Base-by-base conservation (phyloP, 352 stramenopile genomes). In the Phytophthora litchii region DNA sequence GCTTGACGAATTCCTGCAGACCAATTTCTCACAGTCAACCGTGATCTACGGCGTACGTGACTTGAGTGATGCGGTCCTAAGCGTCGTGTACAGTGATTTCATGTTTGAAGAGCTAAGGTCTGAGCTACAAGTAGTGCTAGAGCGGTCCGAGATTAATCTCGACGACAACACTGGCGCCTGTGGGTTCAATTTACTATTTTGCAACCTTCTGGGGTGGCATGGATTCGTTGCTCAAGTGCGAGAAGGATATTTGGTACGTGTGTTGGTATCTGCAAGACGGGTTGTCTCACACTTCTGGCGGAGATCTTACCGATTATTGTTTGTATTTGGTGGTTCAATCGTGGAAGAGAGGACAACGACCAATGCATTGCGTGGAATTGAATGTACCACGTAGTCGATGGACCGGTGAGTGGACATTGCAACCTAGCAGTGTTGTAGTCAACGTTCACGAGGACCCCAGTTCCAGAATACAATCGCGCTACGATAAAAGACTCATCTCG, bases 161-260 rank as follows among this genome's bases (percentile, higher is more conserved):
- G 23, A 27, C 23, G 23, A 27, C 23, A 5, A 27, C 5, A 27
- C 23, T 5, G 23, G 23, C 23, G 23, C 3, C 23, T 27, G 23
- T 27, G 23, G 23, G 5, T 27, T 27, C 23, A 3, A 27, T 27
- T 5, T 5, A 27, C 23, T n/a, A n/a, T n/a, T n/a, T n/a, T 5
- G 23, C 5, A 27, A 3, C 23, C 23, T 27, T 27, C 23, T 27
- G 7, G 54, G 54, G 1, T 63, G 54, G 54, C 17, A 10, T 31
- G 5, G 44, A 17, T 63, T 63, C 41, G 45, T 63, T 17, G 54
- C 54, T 10, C 54, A 63, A 52, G 20, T 56, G 19, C 45, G 45
- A 9, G 44, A 63, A 32, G 44, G 40, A 13, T 55, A 56, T n/a
- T 23, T 63, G 46, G 54, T 63, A 16, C 21, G 23, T 27, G 23